Evolutionary conservation across 805 yeast species (phyloP).

Genomic region (Clavispora santaluciae): DNA sequence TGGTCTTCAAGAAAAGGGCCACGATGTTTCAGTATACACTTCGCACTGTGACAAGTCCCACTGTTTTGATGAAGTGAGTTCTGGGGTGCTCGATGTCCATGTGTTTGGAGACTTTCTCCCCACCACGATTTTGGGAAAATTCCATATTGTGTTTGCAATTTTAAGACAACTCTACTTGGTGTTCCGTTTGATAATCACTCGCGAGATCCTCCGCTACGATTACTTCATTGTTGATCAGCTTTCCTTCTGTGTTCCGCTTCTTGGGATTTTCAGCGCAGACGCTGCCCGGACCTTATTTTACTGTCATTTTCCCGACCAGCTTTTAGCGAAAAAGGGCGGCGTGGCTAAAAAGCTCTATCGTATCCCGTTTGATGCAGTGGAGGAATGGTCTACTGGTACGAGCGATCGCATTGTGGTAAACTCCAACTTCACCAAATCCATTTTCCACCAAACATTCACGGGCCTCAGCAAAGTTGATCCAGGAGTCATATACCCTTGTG

Average conservation of each 20-base stretch:
- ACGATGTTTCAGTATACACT: constrained; percentile 67
- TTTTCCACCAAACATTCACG: constrained; percentile 63
- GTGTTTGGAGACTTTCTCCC: constrained; percentile 88
- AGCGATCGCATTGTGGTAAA: constrained; percentile 85
- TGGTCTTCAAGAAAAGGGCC: constrained; percentile 61
- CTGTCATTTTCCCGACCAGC: constrained; percentile 94
- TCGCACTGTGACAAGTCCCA: constrained; percentile 86
- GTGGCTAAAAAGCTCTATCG: constrained; percentile 63
- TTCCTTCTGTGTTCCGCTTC: constrained; percentile 74
- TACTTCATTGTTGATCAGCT: constrained; percentile 84
- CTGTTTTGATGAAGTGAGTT: constrained; percentile 84
- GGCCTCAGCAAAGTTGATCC: constrained; percentile 37
- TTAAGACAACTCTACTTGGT: constrained; percentile 73
- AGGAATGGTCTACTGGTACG: constrained; percentile 69
- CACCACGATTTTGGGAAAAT: constrained; percentile 55
- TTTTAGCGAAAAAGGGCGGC: constrained; percentile 58
- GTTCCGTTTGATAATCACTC: constrained; percentile 39
- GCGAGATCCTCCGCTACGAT: constrained; percentile 53
- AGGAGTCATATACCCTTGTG: constrained; percentile 74
- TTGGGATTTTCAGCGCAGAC: constrained; percentile 41
- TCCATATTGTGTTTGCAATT: constrained; percentile 78
- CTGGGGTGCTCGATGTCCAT: constrained; percentile 51
- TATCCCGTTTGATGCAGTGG: constrained; percentile 76
- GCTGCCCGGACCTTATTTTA: constrained; percentile 66
- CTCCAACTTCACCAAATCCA: constrained; percentile 71